Base-by-base conservation (phyloP, 306 rosid species). In the Calophaca sinica region DNA sequence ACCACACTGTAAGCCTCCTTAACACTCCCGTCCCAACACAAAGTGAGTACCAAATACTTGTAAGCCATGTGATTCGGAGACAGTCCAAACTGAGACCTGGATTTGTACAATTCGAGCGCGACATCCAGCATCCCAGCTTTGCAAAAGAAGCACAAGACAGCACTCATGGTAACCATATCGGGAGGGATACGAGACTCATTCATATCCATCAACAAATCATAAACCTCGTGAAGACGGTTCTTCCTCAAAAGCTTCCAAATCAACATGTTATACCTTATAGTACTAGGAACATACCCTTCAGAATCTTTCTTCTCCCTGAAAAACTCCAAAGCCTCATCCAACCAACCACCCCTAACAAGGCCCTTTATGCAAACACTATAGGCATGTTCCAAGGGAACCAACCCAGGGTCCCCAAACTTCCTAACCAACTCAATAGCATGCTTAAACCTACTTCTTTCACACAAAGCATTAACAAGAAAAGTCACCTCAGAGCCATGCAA, bases 131-230 rank as follows among this genome's bases (percentile, higher is more conserved):
- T 86, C 62, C 97, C 97, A 4, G 78, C 89, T 81, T 94, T 91
- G 79, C 97, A 94, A 70, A 94, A 91, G 82, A 91, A 91, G 79
- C 94, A 91, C 81, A 89, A 62, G 26, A 81, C 91, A 76, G 79
- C 84, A 79, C 89, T 89, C 92, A 91, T 86, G 68, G 98, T 89
- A 53, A 85, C 80, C 70, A 31, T 46, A 74, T 91, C 86, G 1
- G 97, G 97, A 2, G 79, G 76, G 51, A 83, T 79, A 63, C 68
- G 49, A 28, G 61, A 53, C 51, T 94, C 90, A 63, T 74, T 82
- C 98, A 94, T 94, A 80, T 94, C 98, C 83, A 78, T 80, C 69
- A 94, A 74, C 79, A 94, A 79, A 80, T 89, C 93, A 72, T 72
- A 89, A 11, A 79, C 86, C 66, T 91, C 89, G 5, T 10, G 64